phyloP scores from a whole-genome alignment of 1,139 yeast species.

The Suhomyces panamericanus region DNA sequence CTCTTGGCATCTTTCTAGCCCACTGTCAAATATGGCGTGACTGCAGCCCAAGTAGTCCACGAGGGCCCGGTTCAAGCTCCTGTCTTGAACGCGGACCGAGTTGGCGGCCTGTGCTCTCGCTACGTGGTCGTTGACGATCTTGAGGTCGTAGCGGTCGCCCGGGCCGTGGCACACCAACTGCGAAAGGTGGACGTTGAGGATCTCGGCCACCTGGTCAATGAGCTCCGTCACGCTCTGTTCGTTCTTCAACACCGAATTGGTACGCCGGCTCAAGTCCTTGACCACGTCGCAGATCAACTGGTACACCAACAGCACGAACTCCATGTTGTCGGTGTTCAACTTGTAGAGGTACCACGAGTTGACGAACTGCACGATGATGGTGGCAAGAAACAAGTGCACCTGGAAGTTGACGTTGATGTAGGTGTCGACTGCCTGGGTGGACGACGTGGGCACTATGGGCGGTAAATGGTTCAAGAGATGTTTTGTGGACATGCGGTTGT shows the following conservation, averaged over 20 bases:
- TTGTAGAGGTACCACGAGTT: constrained; percentile 43
- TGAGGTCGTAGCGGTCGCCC: constrained; percentile 7
- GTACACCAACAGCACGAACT: constrained; percentile 36
- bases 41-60: constrained; percentile 12
- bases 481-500: constrained; percentile 27
- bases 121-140: constrained; percentile 6
- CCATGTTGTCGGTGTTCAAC: constrained; percentile 41
- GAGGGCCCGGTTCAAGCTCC: background rate
- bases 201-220: constrained; percentile 26
- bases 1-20: background rate
- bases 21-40: constrained; percentile 17
- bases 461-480: constrained; percentile 34
- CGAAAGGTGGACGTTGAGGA: constrained; percentile 31
- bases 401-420: constrained; percentile 31
- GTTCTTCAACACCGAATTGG: constrained; percentile 18
- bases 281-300: constrained; percentile 32
- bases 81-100: constrained; percentile 6
- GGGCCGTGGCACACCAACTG: constrained; percentile 18
- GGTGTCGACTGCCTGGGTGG: constrained; percentile 12
- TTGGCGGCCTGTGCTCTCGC: constrained; percentile 1
- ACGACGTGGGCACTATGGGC: constrained; percentile 20
- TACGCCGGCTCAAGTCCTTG: constrained; percentile 25
- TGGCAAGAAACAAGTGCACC: constrained; percentile 38
- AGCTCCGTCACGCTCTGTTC: constrained; percentile 17
- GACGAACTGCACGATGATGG: constrained; percentile 36